These are phyloP conservation scores for Saccharomyces uvarum DNA, from an alignment of 1,139 yeast genomes.

Conservation along the genomic window DNA sequence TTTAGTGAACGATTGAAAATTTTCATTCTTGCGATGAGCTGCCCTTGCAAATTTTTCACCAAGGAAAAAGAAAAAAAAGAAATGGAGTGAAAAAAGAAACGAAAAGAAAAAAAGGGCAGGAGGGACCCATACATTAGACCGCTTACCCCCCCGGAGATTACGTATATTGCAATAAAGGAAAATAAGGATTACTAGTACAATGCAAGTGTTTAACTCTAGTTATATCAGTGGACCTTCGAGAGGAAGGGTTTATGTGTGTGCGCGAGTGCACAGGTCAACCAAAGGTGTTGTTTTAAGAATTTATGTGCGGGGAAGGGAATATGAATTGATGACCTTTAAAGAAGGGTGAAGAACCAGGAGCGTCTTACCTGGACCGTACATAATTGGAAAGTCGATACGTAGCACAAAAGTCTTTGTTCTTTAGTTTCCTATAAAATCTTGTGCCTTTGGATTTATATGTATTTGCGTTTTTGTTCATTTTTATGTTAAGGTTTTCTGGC, in stretches of 20 bases:
- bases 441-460: not conserved
- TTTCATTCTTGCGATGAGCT: not conserved
- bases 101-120: conserved; percentile 4
- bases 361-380: not conserved
- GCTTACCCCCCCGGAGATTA: not conserved
- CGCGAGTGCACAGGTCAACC: not conserved
- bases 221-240: not conserved
- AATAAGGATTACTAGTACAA: not conserved
- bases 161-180: not conserved
- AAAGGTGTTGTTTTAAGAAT: not conserved
- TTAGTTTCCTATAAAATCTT: not conserved
- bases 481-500: not conserved
- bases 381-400: not conserved
- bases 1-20: not conserved
- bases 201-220: not conserved
- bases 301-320: not conserved
- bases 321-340: not conserved
- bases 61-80: not conserved
- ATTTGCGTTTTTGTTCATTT: not conserved
- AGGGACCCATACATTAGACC: not conserved
- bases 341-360: not conserved
- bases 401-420: not conserved
- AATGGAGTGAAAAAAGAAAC: conserved; percentile 4
- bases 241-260: not conserved
- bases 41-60: not conserved